A percentile compares a stretch with the other conserved stretches of the same genome.
Conservation (phyloP, 331 rosid genomes). For the Arachis monticola region DNA sequence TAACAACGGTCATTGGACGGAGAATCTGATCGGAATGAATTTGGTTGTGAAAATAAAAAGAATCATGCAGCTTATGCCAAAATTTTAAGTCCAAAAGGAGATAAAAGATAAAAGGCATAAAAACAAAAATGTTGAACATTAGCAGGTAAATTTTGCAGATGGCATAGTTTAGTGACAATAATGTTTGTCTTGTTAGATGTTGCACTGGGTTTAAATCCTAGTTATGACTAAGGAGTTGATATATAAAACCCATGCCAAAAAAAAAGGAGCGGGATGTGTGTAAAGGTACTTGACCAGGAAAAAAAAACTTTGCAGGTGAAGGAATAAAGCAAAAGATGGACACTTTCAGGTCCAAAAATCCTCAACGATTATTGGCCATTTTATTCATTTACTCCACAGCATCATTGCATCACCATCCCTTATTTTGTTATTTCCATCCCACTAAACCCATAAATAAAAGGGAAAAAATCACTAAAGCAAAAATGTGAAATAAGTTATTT, state of each 20-base stretch:
- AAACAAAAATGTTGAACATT: conserved; percentile 20
- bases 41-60: neutral
- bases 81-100: conserved; percentile 15
- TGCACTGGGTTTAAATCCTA: too few species aligned
- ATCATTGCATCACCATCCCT: conserved; percentile 7
- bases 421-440: neutral
- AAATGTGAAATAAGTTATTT: neutral
- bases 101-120: neutral
- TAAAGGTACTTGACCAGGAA: neutral
- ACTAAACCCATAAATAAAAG: neutral
- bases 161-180: neutral
- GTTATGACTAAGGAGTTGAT: too few species aligned
- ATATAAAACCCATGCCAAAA: too few species aligned
- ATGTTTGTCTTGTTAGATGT: too few species aligned
- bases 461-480: conserved; percentile 35
- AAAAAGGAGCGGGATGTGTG: too few species aligned
- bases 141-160: conserved; percentile 12
- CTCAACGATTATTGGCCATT: too few species aligned
- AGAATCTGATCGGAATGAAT: conserved; percentile 18
- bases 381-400: conserved; percentile 28
- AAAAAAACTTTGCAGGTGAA: too few species aligned
- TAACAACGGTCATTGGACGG: neutral
- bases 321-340: too few species aligned
- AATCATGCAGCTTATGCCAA: conserved; percentile 4
- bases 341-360: too few species aligned